Percentiles rank a stretch among this genome's conserved stretches.
Evolutionary conservation across 371 early-diverging fungal genomes (phyloP).

Genomic region (Mucor racemosus): DNA sequence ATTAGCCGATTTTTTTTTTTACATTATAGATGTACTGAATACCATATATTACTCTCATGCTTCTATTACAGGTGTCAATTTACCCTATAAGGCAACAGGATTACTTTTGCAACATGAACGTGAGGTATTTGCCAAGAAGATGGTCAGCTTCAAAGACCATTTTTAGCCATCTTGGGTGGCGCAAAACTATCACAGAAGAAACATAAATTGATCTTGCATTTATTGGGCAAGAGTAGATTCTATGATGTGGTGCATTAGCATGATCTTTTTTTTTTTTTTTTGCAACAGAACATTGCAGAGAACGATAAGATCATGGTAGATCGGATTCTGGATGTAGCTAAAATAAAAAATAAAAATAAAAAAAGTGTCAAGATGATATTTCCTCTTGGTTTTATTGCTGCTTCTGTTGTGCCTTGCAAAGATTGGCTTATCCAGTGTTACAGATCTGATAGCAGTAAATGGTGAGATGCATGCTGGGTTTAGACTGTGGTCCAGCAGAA

Average conservation of each 20-base stretch:
- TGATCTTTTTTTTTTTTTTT: conserved; percentile 96
- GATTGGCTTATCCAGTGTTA: conserved; percentile 84
- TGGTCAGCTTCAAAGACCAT: conserved; percentile 85
- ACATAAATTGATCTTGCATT: conserved; percentile 94
- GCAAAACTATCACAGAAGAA: conserved; percentile 99
- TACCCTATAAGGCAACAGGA: too few relatives aligned
- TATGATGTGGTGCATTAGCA: conserved; percentile 94
- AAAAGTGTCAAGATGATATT: conserved; percentile 83
- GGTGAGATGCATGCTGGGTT: conserved; percentile 63
- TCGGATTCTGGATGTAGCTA: conserved; percentile 66
- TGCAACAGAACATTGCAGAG: background rate
- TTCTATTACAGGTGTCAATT: too few relatives aligned
- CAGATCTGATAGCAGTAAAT: too few relatives aligned
- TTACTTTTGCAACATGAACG: conserved; percentile 40
- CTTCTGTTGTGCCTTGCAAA: conserved; percentile 81
- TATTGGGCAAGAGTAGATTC: conserved; percentile 84
- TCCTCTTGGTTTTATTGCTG: conserved; percentile 89
- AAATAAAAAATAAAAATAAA: too few relatives aligned
- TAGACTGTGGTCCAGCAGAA: conserved; percentile 87
- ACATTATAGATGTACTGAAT: too few relatives aligned
- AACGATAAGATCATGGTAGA: background rate
- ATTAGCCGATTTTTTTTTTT: too few relatives aligned
- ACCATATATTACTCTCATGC: too few relatives aligned
- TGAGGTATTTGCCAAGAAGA: conserved; percentile 27
- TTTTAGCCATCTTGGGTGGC: conserved; percentile 96